Evolutionary conservation across 2,329 filamentous ascomycete genomes (phyloP).

Genomic region (Cladophialophora psammophila): DNA sequence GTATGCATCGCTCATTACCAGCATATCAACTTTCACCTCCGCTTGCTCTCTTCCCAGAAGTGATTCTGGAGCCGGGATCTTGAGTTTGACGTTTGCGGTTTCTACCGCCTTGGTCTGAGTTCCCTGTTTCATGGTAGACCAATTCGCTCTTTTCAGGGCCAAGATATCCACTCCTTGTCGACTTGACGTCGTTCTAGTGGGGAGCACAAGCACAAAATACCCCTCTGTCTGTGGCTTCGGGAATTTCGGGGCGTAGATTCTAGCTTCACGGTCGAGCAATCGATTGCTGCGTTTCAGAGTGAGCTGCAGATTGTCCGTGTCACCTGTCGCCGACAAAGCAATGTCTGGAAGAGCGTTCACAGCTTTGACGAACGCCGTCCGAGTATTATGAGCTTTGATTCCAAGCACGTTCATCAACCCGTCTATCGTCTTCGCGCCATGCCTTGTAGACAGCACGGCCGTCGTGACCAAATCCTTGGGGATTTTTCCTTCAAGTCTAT

Average conservation of each 20-base stretch:
- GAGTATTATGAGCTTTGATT: constrained; percentile 32
- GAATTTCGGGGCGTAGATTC: constrained; percentile 86
- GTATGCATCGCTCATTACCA: constrained; percentile 87
- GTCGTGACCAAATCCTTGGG: constrained; percentile 38
- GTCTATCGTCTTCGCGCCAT: constrained; percentile 38
- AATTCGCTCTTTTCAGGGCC: constrained; percentile 84
- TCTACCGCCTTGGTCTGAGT: constrained; percentile 40
- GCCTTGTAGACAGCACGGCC: constrained; percentile 37
- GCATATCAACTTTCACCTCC: constrained; percentile 71
- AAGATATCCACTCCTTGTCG: constrained; percentile 63
- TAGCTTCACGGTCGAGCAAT: constrained; percentile 65
- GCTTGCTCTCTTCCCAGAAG: constrained; percentile 37
- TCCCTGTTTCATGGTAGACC: constrained; percentile 57
- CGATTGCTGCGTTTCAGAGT: constrained; percentile 36
- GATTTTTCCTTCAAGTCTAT: constrained; percentile 35
- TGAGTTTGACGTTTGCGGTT: constrained; percentile 32
- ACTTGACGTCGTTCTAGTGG: constrained; percentile 36
- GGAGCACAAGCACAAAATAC: constrained; percentile 81
- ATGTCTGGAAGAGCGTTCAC: constrained; percentile 47
- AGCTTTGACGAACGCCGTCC: constrained; percentile 58
- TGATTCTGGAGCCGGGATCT: constrained; percentile 38
- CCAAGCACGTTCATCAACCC: constrained; percentile 41
- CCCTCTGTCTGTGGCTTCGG: constrained; percentile 95
- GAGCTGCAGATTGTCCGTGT: constrained; percentile 40
- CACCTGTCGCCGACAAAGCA: constrained; percentile 27